Percentiles rank a stretch among this genome's conserved stretches.
phyloP scores from a whole-genome alignment of 1,284 basidiomycete species.

The Pseudozyma pruni region DNA sequence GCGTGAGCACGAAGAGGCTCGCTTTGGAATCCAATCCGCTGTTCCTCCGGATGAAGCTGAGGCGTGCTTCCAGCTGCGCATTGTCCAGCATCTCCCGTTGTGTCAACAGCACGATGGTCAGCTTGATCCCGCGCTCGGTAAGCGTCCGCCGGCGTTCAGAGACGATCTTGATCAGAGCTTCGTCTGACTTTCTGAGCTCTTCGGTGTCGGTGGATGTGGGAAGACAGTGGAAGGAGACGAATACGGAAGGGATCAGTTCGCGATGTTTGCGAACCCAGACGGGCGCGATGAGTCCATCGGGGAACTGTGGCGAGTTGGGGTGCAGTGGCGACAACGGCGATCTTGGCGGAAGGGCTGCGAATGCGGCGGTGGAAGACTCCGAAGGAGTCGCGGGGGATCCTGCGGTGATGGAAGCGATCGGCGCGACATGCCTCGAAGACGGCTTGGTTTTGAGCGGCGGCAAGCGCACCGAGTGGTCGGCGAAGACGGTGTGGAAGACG shows the following conservation, averaged over 20 bases:
- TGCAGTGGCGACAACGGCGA: conserved; percentile 91
- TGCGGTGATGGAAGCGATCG: conserved; percentile 50
- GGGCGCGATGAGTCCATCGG: conserved; percentile 93
- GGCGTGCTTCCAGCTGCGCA: conserved; percentile 79
- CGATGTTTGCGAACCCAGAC: conserved; percentile 97
- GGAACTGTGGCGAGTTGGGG: conserved; percentile 85
- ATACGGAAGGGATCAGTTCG: conserved; percentile 87
- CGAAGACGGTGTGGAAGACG: conserved; percentile 58
- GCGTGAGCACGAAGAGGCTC: conserved; percentile 91
- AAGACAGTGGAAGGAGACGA: conserved; percentile 86
- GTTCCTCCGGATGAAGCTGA: conserved; percentile 85
- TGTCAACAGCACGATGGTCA: conserved; percentile 93
- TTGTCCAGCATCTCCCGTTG: conserved; percentile 75
- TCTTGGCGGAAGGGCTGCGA: conserved; percentile 70
- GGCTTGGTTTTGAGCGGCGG: conserved; percentile 82
- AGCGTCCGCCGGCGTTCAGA: conserved; percentile 80
- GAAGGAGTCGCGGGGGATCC: conserved; percentile 50
- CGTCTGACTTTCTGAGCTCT: conserved; percentile 72
- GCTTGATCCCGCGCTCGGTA: conserved; percentile 86
- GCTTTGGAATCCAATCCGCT: conserved; percentile 89
- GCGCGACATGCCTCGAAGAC: conserved; percentile 67
- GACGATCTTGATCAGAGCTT: conserved; percentile 76
- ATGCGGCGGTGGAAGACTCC: conserved; percentile 26
- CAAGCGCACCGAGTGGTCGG: conserved; percentile 74
- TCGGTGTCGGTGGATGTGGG: conserved; percentile 14